Evolutionary conservation across 2,329 filamentous ascomycete genomes (phyloP), one percentile per base, ranked within the genome.

Genomic region (Sporothrix brasiliensis): DNA sequence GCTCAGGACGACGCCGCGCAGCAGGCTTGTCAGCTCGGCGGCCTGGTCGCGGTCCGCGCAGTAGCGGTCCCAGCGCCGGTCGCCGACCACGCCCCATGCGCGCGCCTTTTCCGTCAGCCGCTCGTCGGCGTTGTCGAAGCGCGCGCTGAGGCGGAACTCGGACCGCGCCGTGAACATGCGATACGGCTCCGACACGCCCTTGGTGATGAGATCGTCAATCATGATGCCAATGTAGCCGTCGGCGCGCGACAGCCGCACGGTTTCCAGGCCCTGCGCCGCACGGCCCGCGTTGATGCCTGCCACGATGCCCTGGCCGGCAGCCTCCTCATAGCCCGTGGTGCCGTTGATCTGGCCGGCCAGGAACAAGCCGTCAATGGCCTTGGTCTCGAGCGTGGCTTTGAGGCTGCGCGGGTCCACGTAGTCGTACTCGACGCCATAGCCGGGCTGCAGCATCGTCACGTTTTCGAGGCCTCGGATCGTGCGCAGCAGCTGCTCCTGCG

Each of bases 161-260:
- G 92, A 97, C 73, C 95, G 89, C 6, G 92, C 92, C 2, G 95
- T 99, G 82, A 99, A 99, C 94, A 99, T 98, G 74, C 95, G 89
- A 80, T 99, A 99, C 1, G 95, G 95, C 78, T 99, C 95, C 2
- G 92, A 94, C 41, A 99, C 95, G 63, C 95, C 95, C 80, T 97
- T 98, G 27, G 94, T 98, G 77, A 97, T 90, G 50, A 99, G 88
- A 78, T 99, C 95, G 80, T 99, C 95, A 76, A 99, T 94, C 93
- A 99, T 97, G 81, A 99, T 91, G 74, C 95, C 95, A 77, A 99
- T 98, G 79, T 97, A 99, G 14, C 93, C 93, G 79, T 99, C 94
- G 1, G 91, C 90, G 73, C 95, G 87, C 9, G 89, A 89, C 41
- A 99, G 82, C 0, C 87, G 87, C 72, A 96, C 84, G 0, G 89